These are phyloP conservation scores for Fusarium acutatum DNA, from an alignment of 2,329 filamentous ascomycete species.

Conservation along the genomic window DNA sequence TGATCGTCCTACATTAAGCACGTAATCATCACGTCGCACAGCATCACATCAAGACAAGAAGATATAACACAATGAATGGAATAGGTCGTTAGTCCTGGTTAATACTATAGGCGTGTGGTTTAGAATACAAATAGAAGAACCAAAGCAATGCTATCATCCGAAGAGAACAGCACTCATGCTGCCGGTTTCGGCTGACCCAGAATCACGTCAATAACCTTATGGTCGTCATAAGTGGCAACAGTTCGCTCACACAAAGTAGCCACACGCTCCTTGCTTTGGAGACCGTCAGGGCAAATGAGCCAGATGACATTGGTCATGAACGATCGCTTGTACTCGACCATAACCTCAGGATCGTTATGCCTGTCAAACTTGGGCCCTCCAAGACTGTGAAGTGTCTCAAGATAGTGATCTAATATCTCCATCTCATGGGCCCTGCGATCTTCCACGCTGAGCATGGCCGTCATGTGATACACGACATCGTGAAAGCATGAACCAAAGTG, in stretches of 20 bases:
- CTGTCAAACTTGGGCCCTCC: slow-evolving; percentile 28
- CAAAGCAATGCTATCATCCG: background rate
- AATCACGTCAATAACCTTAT: slow-evolving; percentile 47
- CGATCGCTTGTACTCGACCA: slow-evolving; percentile 39
- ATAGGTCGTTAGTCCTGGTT: accelerated
- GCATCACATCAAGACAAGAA: background rate
- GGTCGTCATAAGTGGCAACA: slow-evolving; percentile 48
- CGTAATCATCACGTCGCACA: background rate
- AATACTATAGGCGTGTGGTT: accelerated
- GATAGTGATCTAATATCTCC: slow-evolving; percentile 38
- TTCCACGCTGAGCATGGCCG: slow-evolving; percentile 49
- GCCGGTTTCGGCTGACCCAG: slow-evolving; percentile 3
- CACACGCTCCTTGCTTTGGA: slow-evolving; percentile 49
- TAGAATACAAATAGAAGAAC: too few relatives aligned
- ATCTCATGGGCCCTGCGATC: slow-evolving; percentile 52
- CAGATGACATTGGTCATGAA: slow-evolving; percentile 42
- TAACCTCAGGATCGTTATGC: slow-evolving; percentile 30
- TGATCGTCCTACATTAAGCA: too few relatives aligned
- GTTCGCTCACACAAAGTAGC: slow-evolving; percentile 46
- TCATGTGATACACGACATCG: slow-evolving; percentile 53
- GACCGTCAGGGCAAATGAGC: slow-evolving; percentile 34
- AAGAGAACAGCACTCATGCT: background rate
- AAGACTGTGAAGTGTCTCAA: slow-evolving; percentile 17
- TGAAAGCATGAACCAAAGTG: slow-evolving; percentile 55
- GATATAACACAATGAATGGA: background rate